Evolutionary conservation across 2,329 filamentous ascomycete species (phyloP).

Genomic region (Stemphylium lycopersici): DNA sequence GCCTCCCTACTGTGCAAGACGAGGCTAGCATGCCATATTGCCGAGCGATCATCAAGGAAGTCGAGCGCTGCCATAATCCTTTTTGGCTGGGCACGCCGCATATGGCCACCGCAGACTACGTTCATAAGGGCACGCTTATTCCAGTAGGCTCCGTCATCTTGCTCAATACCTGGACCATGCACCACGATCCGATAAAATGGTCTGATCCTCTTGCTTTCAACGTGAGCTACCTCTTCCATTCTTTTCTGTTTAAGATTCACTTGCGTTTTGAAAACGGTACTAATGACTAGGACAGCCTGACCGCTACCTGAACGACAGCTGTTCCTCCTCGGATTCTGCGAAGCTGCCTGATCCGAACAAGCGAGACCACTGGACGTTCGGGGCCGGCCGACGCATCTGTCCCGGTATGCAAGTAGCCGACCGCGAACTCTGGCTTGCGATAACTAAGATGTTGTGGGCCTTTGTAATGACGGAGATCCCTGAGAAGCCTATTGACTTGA

Average conservation of each 20-base stretch:
- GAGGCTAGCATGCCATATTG: conserved; percentile 36
- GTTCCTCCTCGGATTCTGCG: conserved; percentile 42
- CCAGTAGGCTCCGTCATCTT: conserved; percentile 12
- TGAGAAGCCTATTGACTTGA: not conserved
- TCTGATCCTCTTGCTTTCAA: conserved; percentile 1
- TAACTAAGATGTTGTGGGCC: conserved; percentile 1
- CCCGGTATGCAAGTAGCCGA: conserved; percentile 34
- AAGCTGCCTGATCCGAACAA: conserved; percentile 20
- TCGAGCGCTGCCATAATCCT: conserved; percentile 46
- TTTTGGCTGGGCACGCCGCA: conserved; percentile 2
- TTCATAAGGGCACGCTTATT: conserved; percentile 6
- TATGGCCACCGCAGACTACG: conserved; percentile 18
- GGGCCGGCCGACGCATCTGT: conserved; percentile 36
- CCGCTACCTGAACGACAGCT: conserved; percentile 25
- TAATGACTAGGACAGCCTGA: conserved; percentile 10
- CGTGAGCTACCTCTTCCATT: conserved; percentile 1
- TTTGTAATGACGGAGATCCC: not conserved
- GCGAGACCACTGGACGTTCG: conserved; percentile 30
- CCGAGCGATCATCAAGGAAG: conserved; percentile 39
- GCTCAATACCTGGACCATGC: not conserved
- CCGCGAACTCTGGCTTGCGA: not conserved
- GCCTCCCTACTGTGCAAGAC: conserved; percentile 4
- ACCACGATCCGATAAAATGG: conserved; percentile 18
- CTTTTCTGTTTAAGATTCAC: conserved; percentile 15
- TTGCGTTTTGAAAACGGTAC: not conserved